Percentiles rank a stretch among this genome's conserved stretches.
Conservation (phyloP, 768 basidiomycete genomes). For the Leccinum broughii region DNA sequence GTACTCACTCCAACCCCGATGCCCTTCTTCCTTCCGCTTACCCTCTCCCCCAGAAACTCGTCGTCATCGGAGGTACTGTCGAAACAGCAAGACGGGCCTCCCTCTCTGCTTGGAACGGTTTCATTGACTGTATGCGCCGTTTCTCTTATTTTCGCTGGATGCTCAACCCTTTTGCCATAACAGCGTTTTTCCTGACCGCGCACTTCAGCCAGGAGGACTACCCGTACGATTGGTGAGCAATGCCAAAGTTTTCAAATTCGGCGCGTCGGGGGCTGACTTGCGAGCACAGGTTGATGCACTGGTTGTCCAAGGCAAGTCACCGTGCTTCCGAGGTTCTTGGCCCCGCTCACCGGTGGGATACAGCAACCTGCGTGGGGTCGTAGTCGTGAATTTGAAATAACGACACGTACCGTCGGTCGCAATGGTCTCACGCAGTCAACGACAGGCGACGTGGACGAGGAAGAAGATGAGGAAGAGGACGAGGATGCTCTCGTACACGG, state of each 20-base stretch:
- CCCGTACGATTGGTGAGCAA: slow-evolving; percentile 75
- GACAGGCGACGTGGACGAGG: slow-evolving; percentile 76
- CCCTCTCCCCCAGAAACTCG: slow-evolving; percentile 62
- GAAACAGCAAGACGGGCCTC: slow-evolving; percentile 83
- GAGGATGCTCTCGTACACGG: slow-evolving; percentile 63
- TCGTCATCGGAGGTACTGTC: slow-evolving; percentile 87
- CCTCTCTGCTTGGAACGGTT: slow-evolving; percentile 85
- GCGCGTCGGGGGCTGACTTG: slow-evolving; percentile 5
- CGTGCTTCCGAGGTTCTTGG: background rate
- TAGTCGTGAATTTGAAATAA: slow-evolving; percentile 88
- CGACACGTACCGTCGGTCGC: slow-evolving; percentile 70
- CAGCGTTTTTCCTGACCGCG: slow-evolving; percentile 85
- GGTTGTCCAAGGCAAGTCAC: slow-evolving; percentile 70
- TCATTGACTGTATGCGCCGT: slow-evolving; percentile 66
- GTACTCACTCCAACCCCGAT: slow-evolving; percentile 39
- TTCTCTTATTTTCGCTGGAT: background rate
- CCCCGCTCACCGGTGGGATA: slow-evolving; percentile 16
- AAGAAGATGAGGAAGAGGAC: slow-evolving; percentile 68
- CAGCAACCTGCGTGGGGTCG: slow-evolving; percentile 92
- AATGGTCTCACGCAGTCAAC: slow-evolving; percentile 66
- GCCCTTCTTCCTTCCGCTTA: background rate
- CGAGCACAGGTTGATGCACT: slow-evolving; percentile 74
- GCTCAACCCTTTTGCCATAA: slow-evolving; percentile 26
- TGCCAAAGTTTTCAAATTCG: background rate
- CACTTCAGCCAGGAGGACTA: slow-evolving; percentile 89